Conservation (phyloP, 805 yeast genomes). For the Zygosaccharomyces bisporus region DNA sequence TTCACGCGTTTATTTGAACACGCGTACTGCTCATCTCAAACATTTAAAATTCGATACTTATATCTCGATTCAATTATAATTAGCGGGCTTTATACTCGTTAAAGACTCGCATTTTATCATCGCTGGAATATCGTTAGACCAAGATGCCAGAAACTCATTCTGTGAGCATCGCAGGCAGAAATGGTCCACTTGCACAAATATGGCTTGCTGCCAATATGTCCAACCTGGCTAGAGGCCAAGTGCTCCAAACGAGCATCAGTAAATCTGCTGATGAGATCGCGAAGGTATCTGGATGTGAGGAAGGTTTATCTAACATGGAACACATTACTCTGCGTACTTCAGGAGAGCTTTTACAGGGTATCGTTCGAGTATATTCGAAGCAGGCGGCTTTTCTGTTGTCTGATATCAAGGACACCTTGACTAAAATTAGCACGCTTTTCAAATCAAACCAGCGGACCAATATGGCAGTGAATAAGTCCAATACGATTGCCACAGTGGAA, state of each 20-base stretch:
- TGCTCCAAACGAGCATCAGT: slow-evolving; percentile 64
- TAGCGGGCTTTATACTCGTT: no score
- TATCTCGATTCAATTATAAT: no score
- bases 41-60: not conserved
- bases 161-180: slow-evolving; percentile 42
- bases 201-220: slow-evolving; percentile 87
- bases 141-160: slow-evolving; percentile 6
- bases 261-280: slow-evolving; percentile 66
- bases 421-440: slow-evolving; percentile 68
- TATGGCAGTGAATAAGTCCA: slow-evolving; percentile 56
- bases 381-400: slow-evolving; percentile 79
- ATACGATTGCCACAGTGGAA: slow-evolving; percentile 56
- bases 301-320: slow-evolving; percentile 35
- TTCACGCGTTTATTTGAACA: slow-evolving; percentile 6
- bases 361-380: slow-evolving; percentile 79
- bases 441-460: slow-evolving; percentile 44
- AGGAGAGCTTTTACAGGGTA: slow-evolving; percentile 82
- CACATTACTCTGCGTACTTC: slow-evolving; percentile 76
- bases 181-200: slow-evolving; percentile 83
- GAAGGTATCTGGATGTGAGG: slow-evolving; percentile 36
- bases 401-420: slow-evolving; percentile 74
- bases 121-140: not conserved
- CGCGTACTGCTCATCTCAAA: slow-evolving; percentile 3
- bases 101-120: no score
- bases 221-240: slow-evolving; percentile 43